Conservation (phyloP, 2,329 filamentous ascomycete species). For the Calycina herbarum region DNA sequence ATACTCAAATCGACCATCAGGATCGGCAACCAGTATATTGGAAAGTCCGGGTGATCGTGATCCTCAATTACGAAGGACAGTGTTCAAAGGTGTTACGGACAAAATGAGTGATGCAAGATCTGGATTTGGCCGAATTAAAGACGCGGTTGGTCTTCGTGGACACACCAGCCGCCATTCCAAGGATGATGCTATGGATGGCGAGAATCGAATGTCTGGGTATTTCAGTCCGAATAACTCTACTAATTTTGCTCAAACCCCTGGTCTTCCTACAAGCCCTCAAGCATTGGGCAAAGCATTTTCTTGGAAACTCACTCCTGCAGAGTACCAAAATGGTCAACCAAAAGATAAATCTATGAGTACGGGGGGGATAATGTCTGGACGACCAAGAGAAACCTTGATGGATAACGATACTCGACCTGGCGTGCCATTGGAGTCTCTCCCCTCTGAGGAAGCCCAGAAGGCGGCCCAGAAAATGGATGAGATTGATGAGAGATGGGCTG, state of each 20-base stretch:
- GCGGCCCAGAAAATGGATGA: slow-evolving; percentile 17
- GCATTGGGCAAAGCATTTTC: slow-evolving; percentile 55
- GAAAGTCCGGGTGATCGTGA: slow-evolving; percentile 58
- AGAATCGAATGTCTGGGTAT: slow-evolving; percentile 24
- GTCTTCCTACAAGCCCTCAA: slow-evolving; percentile 27
- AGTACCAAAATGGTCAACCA: slow-evolving; percentile 46
- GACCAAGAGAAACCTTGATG: slow-evolving; percentile 12
- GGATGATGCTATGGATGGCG: slow-evolving; percentile 44
- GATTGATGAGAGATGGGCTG: slow-evolving; percentile 33
- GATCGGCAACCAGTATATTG: slow-evolving; percentile 47
- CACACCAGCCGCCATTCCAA: slow-evolving; percentile 56
- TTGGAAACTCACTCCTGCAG: slow-evolving; percentile 64
- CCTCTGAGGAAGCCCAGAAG: slow-evolving; percentile 23
- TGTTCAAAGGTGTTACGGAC: slow-evolving; percentile 78
- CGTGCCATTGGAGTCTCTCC: slow-evolving; percentile 13
- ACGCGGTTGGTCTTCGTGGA: slow-evolving; percentile 65
- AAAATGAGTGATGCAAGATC: slow-evolving; percentile 79
- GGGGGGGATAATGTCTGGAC: slow-evolving; percentile 14
- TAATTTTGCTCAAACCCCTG: slow-evolving; percentile 17
- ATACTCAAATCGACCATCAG: slow-evolving; percentile 46
- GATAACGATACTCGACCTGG: slow-evolving; percentile 13
- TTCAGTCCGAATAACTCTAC: slow-evolving; percentile 29
- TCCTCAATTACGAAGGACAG: slow-evolving; percentile 56
- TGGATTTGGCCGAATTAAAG: slow-evolving; percentile 81
- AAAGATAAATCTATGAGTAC: slow-evolving; percentile 25